Evolutionary conservation across 139 green algal species (phyloP), one percentile per base, ranked within the genome.

Genomic region (Nannochloris sp.): DNA sequence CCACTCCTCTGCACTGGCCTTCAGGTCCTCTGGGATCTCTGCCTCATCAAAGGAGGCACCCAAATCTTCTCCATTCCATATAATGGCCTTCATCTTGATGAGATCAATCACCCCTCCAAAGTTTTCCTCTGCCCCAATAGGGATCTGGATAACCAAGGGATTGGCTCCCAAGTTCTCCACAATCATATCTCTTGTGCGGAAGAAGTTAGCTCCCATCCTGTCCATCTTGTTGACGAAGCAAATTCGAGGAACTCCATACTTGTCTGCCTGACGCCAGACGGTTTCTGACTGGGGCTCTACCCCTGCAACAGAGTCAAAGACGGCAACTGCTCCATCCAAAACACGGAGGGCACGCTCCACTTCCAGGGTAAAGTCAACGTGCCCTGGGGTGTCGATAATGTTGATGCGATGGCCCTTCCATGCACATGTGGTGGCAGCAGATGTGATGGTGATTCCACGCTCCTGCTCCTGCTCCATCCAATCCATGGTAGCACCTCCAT

Each of bases 141-240:
- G 92, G 58, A 97, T 72, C 81, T 95, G 86, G 48, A 95, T 70
- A 14, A 78, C 66, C 21, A 82, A 44, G 2, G 91, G 91, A 55
- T 83, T 93, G 50, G 92, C 89, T 24, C 88, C 94, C 69, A 99
- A 82, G 57, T 88, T 93, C 62, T 44, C 71, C n/a, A 83, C 54
- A 44, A 94, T 85, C 87, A 92, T 94, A 71, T 86, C 78, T 9
- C 78, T 60, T 46, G 72, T 83, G 59, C 80, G 68, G 80, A 84
- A 93, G 78, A 97, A 99, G 86, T 99, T 90, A 64, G 94, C 94
- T 21, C 94, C 94, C 83, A 97, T 87, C 48, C 94, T 81, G 82
- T 99, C 94, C 94, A 99, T 99, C 86, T 99, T 99, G 88, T 99
- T 99, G 16, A 99, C 89, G 64, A 97, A 99, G 80, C 88, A 96